phyloP scores from a whole-genome alignment of 106 monocot species.

The Platanthera guangdongensis region DNA sequence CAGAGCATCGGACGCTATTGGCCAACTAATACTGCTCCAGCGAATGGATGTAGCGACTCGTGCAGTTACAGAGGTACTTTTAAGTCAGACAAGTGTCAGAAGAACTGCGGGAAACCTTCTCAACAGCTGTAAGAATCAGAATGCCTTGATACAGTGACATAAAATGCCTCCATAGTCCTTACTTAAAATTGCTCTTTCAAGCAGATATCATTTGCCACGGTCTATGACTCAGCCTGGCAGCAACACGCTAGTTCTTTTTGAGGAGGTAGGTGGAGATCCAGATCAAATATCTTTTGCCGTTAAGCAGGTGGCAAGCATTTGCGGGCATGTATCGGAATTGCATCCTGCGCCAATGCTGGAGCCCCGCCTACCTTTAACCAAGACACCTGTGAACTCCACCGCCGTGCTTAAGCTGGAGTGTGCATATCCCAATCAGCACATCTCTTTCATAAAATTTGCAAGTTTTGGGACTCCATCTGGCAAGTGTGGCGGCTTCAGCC shows the following conservation, averaged over 20 bases:
- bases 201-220: slow-evolving; percentile 91
- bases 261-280: slow-evolving; percentile 91
- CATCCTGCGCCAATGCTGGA: slow-evolving; percentile 52
- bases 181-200: not conserved
- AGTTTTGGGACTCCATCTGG: slow-evolving; percentile 87
- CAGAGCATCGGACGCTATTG: slow-evolving; percentile 92
- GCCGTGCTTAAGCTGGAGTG: slow-evolving; percentile 58
- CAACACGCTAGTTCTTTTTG: slow-evolving; percentile 73
- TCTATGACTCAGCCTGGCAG: slow-evolving; percentile 42
- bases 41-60: slow-evolving; percentile 43
- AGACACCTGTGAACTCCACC: not conserved
- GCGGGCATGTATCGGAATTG: slow-evolving; percentile 68
- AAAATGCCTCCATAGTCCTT: not conserved
- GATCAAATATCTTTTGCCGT: slow-evolving; percentile 51
- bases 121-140: slow-evolving; percentile 52
- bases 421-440: slow-evolving; percentile 45
- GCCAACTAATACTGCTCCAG: slow-evolving; percentile 58
- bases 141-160: not conserved
- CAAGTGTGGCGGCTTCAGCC: slow-evolving; percentile 57
- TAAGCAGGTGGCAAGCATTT: slow-evolving; percentile 47
- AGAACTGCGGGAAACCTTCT: slow-evolving; percentile 79
- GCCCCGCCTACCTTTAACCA: slow-evolving; percentile 12
- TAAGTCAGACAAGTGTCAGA: slow-evolving; percentile 52
- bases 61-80: slow-evolving; percentile 78
- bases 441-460: slow-evolving; percentile 78